Percentiles rank a stretch among this genome's conserved stretches.
These are phyloP conservation scores for Globisporangium radiosum DNA, from an alignment of 352 stramenopile species.

Conservation along the genomic window DNA sequence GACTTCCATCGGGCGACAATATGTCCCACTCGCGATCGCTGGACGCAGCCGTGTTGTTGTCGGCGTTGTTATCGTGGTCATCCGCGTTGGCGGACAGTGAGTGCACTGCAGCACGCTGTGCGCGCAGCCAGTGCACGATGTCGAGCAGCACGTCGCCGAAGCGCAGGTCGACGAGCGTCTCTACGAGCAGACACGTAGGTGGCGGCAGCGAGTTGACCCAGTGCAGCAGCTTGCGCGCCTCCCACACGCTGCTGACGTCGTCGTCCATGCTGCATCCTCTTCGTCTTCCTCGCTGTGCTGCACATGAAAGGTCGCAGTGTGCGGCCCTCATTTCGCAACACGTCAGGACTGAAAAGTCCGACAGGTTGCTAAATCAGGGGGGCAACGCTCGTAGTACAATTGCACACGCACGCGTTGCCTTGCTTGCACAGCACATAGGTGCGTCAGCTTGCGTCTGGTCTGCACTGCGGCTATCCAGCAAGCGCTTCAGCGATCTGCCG, in stretches of 20 bases:
- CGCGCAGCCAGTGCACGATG: slow-evolving; percentile 36
- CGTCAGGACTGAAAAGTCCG: neutral
- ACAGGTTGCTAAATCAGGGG: neutral
- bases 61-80: neutral
- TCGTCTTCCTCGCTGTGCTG: neutral
- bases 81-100: neutral
- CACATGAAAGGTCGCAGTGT: slow-evolving; percentile 2
- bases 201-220: slow-evolving; percentile 72
- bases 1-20: too few species aligned
- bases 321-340: neutral
- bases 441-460: too few species aligned
- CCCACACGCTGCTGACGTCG: slow-evolving; percentile 2
- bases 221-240: slow-evolving; percentile 45
- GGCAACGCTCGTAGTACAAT: too few species aligned
- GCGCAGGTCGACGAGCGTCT: slow-evolving; percentile 43
- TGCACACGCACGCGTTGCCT: too few species aligned
- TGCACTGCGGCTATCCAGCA: too few species aligned
- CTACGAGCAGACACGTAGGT: slow-evolving; percentile 51
- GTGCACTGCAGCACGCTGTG: neutral
- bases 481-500: too few species aligned
- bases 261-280: neutral
- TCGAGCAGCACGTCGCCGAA: slow-evolving; percentile 50
- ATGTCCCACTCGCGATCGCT: neutral
- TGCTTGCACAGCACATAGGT: too few species aligned
- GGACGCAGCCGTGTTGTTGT: neutral